phyloP scores from a whole-genome alignment of 257 asterid genomes.

The Orobanche coerulescens region DNA sequence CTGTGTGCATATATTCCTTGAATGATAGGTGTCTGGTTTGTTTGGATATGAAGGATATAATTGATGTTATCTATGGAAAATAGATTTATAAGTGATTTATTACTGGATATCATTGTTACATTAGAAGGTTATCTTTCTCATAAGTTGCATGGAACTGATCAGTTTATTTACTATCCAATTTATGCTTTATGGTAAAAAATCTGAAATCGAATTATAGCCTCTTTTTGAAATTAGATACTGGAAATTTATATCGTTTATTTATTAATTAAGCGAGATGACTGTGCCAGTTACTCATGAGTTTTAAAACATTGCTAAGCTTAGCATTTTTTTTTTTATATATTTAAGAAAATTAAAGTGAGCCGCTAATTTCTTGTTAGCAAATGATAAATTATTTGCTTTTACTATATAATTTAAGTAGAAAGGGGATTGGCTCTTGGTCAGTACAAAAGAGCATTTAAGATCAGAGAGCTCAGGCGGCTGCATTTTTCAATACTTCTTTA shows the following conservation, averaged over 20 bases:
- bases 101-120: constrained; percentile 2
- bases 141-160: constrained; percentile 16
- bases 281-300: constrained; percentile 5
- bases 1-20: not conserved
- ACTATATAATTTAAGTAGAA: not conserved
- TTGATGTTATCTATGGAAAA: constrained; percentile 16
- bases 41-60: constrained; percentile 13
- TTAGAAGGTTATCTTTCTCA: not conserved
- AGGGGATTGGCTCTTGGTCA: not conserved
- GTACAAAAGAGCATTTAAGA: not conserved
- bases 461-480: not conserved
- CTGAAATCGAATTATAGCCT: not conserved
- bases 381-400: not conserved
- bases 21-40: not conserved
- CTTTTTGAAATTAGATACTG: constrained; percentile 9
- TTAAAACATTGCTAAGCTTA: not conserved
- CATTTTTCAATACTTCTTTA: not conserved
- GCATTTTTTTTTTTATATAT: no score
- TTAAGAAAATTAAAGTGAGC: not conserved
- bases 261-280: constrained; percentile 9
- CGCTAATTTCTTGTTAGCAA: not conserved
- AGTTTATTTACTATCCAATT: constrained; percentile 11
- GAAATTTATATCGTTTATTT: constrained; percentile 2
- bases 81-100: constrained; percentile 15
- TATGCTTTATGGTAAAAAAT: constrained; percentile 1